phyloP scores from a whole-genome alignment of 192 early-diverging fungal species.

The Anaeromyces robustus region DNA sequence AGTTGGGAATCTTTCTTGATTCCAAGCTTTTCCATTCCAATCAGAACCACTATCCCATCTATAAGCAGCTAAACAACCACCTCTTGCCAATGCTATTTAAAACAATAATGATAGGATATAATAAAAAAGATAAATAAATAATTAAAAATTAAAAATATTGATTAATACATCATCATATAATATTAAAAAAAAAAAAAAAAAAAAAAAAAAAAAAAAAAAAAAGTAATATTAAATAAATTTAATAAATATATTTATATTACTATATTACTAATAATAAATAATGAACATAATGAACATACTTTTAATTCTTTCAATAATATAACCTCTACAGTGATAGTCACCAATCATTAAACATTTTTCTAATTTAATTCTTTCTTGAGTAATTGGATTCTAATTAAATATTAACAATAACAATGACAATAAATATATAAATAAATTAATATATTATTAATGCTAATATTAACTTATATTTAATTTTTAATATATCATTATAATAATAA shows the following conservation, averaged over 20 bases:
- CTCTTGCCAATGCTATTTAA: conserved; percentile 11
- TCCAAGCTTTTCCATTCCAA: conserved; percentile 10
- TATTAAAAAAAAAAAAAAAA: too few relatives aligned
- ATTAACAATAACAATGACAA: too few relatives aligned
- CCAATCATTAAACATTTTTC: conserved; percentile 19
- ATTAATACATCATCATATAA: too few relatives aligned
- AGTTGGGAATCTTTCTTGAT: conserved; percentile 7
- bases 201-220: too few relatives aligned
- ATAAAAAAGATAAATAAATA: too few relatives aligned
- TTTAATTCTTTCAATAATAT: conserved; percentile 19
- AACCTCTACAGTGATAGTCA: conserved; percentile 11
- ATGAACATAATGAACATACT: conserved; percentile 2
- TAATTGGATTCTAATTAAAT: conserved; percentile 7
- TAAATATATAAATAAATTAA: too few relatives aligned
- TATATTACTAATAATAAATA: background rate
- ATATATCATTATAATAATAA: too few relatives aligned
- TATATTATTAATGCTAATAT: too few relatives aligned
- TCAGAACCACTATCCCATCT: conserved; percentile 14
- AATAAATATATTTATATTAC: background rate
- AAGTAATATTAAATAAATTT: too few relatives aligned
- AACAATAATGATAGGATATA: too few relatives aligned
- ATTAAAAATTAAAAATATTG: too few relatives aligned
- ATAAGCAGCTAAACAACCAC: conserved; percentile 17
- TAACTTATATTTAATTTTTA: too few relatives aligned
- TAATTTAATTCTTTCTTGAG: conserved; percentile 20